Evolutionary conservation across 805 yeast genomes (phyloP), one percentile per base, ranked within the genome.

Genomic region (Henningerozyma blattae): DNA sequence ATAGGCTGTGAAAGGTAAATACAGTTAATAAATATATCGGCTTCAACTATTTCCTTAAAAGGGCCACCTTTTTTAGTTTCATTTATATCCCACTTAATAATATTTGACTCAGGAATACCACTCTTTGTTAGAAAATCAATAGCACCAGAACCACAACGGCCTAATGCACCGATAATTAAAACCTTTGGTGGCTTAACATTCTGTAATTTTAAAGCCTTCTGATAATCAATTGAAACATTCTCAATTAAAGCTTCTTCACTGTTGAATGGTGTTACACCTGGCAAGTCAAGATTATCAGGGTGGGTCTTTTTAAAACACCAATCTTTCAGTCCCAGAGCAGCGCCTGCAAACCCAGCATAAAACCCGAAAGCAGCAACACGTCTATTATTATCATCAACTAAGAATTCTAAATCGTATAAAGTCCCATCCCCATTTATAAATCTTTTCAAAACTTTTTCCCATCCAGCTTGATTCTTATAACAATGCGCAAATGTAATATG

Each of bases 281-380:
- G 82, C 46, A 91, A 67, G 43, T 84, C 75, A 56, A 76, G 73
- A 35, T 64, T 52, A 50, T 76, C 84, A 7, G 69, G 39, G 56
- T 82, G 78, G 26, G 75, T 61, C 59, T 83, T 89, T 61, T 89
- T 89, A 64, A 81, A 79, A 33, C 94, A 81, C 95, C 97, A 91
- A 60, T 86, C 94, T 58, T 74, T 74, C 33, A 89, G 68, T 50
- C 98, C 98, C 36, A 91, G 63, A 22, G 98, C 99, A 24, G 99
- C 98, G 52, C 99, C 99, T 5, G 97, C 98, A 58, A 91, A 91
- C n/a, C 99, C 99, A 30, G 99, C 98, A 59, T 89, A 89, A 68
- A 74, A 91, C n/a, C 99, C 99, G 56, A 91, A 91, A 7, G 98
- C 98, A 30, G 99, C 99, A 19, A 91, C 99, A 64, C 99, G 82